A percentile compares a stretch with the other conserved stretches of the same genome.
These are phyloP conservation scores for Trichoderma atroviride DNA, from an alignment of 2,329 filamentous ascomycete species.

Conservation along the genomic window DNA sequence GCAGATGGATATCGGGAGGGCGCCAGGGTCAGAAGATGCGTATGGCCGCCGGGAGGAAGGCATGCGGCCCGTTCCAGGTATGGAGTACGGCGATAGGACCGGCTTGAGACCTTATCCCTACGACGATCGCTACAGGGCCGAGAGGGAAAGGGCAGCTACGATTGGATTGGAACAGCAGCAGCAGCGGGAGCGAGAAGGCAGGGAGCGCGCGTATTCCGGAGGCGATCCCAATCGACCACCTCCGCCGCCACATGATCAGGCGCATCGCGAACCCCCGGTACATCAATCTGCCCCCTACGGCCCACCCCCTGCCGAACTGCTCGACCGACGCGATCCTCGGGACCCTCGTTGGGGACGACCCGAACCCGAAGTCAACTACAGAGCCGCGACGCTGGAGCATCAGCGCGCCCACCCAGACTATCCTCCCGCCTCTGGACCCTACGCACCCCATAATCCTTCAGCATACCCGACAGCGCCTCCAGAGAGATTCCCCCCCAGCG, in stretches of 20 bases:
- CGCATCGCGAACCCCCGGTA: conserved; percentile 49
- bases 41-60: conserved; percentile 56
- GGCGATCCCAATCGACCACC: conserved; percentile 50
- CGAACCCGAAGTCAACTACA: conserved; percentile 39
- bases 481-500: conserved; percentile 39
- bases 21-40: conserved; percentile 44
- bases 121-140: conserved; percentile 57
- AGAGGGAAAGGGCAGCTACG: conserved; percentile 52
- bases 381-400: conserved; percentile 41
- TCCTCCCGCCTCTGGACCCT: conserved; percentile 47
- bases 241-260: conserved; percentile 41
- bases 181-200: conserved; percentile 47
- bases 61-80: conserved; percentile 38
- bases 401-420: conserved; percentile 53
- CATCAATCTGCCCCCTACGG: conserved; percentile 49
- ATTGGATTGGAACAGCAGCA: conserved; percentile 44
- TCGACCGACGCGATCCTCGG: conserved; percentile 40
- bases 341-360: conserved; percentile 42
- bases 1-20: conserved; percentile 51
- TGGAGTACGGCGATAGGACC: conserved; percentile 58
- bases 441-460: conserved; percentile 37
- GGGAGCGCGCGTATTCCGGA: conserved; percentile 54
- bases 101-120: conserved; percentile 49
- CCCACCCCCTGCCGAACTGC: conserved; percentile 47
- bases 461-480: conserved; percentile 38